These are phyloP conservation scores for Ophiostoma ulmi DNA, from an alignment of 2,329 filamentous ascomycete species.

Conservation along the genomic window DNA sequence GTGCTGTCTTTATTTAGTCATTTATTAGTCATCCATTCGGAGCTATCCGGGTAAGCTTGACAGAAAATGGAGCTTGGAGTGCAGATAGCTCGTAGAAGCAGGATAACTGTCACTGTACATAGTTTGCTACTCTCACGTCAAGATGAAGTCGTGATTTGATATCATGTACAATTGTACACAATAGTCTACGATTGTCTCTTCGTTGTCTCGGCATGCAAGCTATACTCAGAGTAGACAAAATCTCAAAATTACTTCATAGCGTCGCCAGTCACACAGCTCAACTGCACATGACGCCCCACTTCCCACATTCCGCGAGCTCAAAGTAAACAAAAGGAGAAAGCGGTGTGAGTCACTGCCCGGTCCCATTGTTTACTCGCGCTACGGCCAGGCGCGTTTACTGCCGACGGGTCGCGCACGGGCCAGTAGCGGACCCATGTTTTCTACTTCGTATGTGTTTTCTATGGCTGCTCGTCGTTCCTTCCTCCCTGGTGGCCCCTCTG, in stretches of 20 bases:
- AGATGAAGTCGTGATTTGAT: too few relatives aligned
- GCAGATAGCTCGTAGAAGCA: neutral
- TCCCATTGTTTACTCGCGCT: conserved; percentile 22
- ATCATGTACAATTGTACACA: too few relatives aligned
- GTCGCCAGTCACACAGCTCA: neutral
- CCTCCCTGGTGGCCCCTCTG: conserved; percentile 18
- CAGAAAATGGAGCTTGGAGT: neutral
- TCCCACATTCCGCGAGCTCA: conserved; percentile 14
- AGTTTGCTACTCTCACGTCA: neutral
- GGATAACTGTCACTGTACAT: neutral
- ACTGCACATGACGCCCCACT: conserved; percentile 1
- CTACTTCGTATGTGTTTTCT: conserved; percentile 9
- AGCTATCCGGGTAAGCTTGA: neutral
- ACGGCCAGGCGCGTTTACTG: conserved; percentile 24
- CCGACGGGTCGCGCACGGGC: conserved; percentile 25
- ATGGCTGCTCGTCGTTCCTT: conserved; percentile 3
- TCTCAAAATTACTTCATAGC: neutral
- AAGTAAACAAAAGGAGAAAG: conserved; percentile 17
- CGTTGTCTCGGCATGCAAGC: neutral
- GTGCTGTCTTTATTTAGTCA: neutral
- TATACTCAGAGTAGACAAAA: conserved; percentile 4
- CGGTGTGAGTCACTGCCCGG: conserved; percentile 3
- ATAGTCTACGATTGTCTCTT: neutral
- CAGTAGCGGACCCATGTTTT: conserved; percentile 19
- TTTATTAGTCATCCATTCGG: neutral